Conservation (phyloP, 805 yeast species). For the Isabelozyma heimii region DNA sequence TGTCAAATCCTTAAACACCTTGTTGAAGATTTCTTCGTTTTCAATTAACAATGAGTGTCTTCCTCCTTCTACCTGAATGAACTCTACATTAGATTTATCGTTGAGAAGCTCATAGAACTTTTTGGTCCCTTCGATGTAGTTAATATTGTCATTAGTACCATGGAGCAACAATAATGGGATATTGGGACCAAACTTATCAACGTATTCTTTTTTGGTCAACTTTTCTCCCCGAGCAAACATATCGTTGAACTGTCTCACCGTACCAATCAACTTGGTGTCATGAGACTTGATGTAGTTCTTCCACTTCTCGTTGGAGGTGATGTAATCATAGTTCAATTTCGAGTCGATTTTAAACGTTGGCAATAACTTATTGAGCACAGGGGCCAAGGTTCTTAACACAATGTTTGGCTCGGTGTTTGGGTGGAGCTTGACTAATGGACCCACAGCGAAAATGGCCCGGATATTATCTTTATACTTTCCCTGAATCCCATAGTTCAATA, state of each 20-base stretch:
- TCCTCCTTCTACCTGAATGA: conserved; percentile 25
- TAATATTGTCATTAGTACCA: conserved; percentile 63
- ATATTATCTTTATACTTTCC: conserved; percentile 51
- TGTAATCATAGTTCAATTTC: conserved; percentile 49
- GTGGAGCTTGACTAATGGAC: conserved; percentile 60
- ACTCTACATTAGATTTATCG: conserved; percentile 29
- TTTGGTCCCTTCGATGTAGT: conserved; percentile 48
- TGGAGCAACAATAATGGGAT: conserved; percentile 57
- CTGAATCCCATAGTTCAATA: conserved; percentile 55
- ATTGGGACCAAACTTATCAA: conserved; percentile 31
- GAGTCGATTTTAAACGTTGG: conserved; percentile 57
- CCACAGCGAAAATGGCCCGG: conserved; percentile 48
- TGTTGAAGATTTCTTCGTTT: conserved; percentile 35
- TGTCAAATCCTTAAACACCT: conserved; percentile 34
- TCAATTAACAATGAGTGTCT: conserved; percentile 50
- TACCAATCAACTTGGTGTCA: conserved; percentile 42
- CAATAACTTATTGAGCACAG: conserved; percentile 31
- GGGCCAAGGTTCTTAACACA: conserved; percentile 39
- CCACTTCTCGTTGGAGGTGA: conserved; percentile 51
- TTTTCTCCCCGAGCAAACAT: conserved; percentile 61
- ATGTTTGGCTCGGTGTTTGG: conserved; percentile 57
- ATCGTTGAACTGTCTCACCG: conserved; percentile 60
- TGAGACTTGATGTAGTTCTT: conserved; percentile 38
- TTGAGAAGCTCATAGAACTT: conserved; percentile 36
- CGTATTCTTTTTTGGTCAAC: conserved; percentile 37